Base-by-base conservation (phyloP, 495 filamentous ascomycete genomes). In the Podospora comata region DNA sequence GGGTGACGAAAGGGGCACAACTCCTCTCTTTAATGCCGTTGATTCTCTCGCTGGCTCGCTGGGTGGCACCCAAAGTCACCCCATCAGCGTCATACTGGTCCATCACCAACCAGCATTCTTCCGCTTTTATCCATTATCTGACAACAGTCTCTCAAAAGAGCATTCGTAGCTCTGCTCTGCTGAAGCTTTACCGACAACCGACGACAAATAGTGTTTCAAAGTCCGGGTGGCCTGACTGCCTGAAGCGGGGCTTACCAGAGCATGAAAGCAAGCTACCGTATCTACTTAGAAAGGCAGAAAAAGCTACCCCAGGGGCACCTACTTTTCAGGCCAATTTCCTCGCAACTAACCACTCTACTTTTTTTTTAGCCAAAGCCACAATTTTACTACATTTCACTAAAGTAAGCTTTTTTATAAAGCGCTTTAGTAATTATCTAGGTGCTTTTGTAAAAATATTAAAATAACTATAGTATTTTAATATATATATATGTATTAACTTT, bases 1-100 rank as follows among this genome's bases (percentile, higher is more conserved):
- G 69, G 72, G 69, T 73, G 69, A 71, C 67, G 65, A 71, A 68
- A 65, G 64, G 69, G 72, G 65, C 60, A 64, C 27, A 26, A 48
- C 39, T 48, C 39, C 13, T 48, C 39, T 48, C 39, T 48, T 44
- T 16, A 13, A 48, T 48, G 39, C 39, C 39, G 39, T 48, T 13
- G 39, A 48, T 48, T 48, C 39, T 48, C 39, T 48, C 39, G 39
- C 39, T 48, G 7, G 39, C 39, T 48, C 39, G 39, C 39, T 48
- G 7, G 39, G 39, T 48, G 39, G 39, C 39, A 48, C 39, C 13
- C 30, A 3, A 48, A 48, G 39, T 59, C 58, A 20, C 16, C 61
- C n/a, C 61, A 60, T 44, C 32, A 55, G 28, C 55, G 59, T 64
- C 68, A 70, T 57, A 28, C 23, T 27, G 32, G 59, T 61, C 61